A percentile compares a stretch with the other conserved stretches of the same genome.
Conservation (phyloP, 345 rosid species). For the Pistacia integerrima region DNA sequence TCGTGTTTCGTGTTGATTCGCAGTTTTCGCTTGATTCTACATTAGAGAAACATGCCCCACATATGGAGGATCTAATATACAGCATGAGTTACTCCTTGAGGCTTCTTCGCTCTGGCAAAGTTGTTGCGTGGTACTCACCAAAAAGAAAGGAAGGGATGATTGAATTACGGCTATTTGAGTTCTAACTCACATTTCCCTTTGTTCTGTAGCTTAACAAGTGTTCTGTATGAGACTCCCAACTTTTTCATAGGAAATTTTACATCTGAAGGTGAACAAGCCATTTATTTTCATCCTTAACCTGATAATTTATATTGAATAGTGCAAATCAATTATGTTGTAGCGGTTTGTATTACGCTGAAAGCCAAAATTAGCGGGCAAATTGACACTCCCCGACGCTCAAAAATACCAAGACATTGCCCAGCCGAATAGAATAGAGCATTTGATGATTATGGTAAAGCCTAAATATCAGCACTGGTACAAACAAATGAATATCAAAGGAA, state of each 20-base stretch:
- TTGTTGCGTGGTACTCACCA: conserved; percentile 92
- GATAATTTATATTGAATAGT: too few species aligned
- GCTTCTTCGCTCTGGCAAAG: conserved; percentile 70
- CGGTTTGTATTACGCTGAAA: too few species aligned
- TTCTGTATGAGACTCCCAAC: neutral
- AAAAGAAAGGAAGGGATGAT: conserved; percentile 88
- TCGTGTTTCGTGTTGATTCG: conserved; percentile 65
- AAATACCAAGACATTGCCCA: too few species aligned
- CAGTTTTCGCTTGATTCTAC: conserved; percentile 49
- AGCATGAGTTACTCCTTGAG: conserved; percentile 72
- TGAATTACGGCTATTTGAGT: conserved; percentile 75
- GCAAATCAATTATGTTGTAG: too few species aligned
- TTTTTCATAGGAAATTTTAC: neutral
- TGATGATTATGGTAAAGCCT: too few species aligned
- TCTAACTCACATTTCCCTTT: conserved; percentile 28
- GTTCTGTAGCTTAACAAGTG: neutral
- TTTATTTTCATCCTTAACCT: too few species aligned
- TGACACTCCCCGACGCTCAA: too few species aligned
- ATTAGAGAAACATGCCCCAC: conserved; percentile 36
- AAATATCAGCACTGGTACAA: too few species aligned
- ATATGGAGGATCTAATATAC: conserved; percentile 60
- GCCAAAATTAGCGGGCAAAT: too few species aligned
- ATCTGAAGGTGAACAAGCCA: neutral
- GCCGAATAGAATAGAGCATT: too few species aligned
- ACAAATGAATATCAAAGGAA: too few species aligned